These are phyloP conservation scores for Acanthamoeba polyphaga DNA, from an alignment of 208 protist species.

Conservation along the genomic window DNA sequence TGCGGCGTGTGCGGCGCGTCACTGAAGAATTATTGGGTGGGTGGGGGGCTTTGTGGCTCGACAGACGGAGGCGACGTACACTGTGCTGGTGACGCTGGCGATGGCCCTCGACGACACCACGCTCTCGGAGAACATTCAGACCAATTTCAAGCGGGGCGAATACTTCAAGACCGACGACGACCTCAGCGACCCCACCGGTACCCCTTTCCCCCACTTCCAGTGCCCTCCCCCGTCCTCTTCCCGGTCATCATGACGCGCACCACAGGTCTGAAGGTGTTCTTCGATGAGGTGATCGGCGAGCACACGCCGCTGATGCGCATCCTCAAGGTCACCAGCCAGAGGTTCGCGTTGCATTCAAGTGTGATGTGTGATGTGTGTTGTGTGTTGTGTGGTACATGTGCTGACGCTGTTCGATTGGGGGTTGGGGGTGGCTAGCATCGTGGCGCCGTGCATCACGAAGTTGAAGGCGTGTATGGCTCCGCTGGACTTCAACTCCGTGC, in stretches of 20 bases:
- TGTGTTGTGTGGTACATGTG: no score
- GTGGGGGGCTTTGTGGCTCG: no score
- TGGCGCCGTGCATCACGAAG: slow-evolving; percentile 27
- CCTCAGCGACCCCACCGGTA: background rate
- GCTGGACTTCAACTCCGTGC: slow-evolving; percentile 31
- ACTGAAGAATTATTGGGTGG: no score
- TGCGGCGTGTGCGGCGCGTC: no score
- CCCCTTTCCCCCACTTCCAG: background rate
- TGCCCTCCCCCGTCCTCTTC: no score
- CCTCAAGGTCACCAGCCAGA: slow-evolving; percentile 59
- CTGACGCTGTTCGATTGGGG: background rate
- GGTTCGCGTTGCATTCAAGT: background rate
- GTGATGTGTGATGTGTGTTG: background rate
- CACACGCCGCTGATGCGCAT: slow-evolving; percentile 37
- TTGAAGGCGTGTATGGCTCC: slow-evolving; percentile 23
- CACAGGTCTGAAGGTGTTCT: slow-evolving; percentile 3
- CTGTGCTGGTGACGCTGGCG: slow-evolving; percentile 26
- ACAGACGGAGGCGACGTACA: slow-evolving; percentile 38
- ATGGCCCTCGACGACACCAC: slow-evolving; percentile 41
- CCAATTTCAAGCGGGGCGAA: background rate
- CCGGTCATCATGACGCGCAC: background rate
- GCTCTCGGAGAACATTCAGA: background rate
- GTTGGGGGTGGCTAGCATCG: background rate
- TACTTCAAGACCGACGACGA: slow-evolving; percentile 33
- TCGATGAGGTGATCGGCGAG: slow-evolving; percentile 33